Evolutionary conservation across 2,329 filamentous ascomycete genomes (phyloP).

Genomic region (Domatiomyces catenatus): DNA sequence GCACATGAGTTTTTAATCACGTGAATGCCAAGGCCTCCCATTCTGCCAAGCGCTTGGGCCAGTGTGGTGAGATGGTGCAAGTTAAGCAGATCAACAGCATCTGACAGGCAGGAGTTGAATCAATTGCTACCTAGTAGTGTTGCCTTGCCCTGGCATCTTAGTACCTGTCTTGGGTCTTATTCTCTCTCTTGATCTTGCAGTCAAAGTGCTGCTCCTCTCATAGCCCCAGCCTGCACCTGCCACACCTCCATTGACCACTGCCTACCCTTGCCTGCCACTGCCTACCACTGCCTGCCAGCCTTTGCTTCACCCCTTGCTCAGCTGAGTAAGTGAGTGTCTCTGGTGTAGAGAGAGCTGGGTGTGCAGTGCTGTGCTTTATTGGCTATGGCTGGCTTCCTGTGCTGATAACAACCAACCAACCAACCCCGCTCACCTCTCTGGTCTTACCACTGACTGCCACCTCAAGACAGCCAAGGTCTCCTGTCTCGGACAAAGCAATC

Average conservation of each 20-base stretch:
- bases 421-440: constrained; percentile 3
- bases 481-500: constrained; percentile 21
- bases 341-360: neutral
- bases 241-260: too few relatives aligned
- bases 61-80: neutral
- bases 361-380: neutral
- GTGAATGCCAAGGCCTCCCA: neutral
- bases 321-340: neutral
- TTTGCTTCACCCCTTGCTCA: neutral
- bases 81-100: neutral
- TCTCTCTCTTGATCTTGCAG: neutral
- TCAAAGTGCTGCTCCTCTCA: neutral
- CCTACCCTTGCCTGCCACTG: neutral
- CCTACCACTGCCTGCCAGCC: neutral
- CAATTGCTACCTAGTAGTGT: neutral
- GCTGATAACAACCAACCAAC: neutral
- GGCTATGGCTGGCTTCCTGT: neutral
- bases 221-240: neutral
- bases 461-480: neutral
- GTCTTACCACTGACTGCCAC: constrained; percentile 4
- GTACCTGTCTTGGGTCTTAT: neutral
- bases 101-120: neutral
- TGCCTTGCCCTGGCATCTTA: neutral
- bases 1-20: neutral
- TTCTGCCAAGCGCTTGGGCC: neutral